Conservation (phyloP, 164 flowering plant species). For the Tetrastigma voinierianum region DNA sequence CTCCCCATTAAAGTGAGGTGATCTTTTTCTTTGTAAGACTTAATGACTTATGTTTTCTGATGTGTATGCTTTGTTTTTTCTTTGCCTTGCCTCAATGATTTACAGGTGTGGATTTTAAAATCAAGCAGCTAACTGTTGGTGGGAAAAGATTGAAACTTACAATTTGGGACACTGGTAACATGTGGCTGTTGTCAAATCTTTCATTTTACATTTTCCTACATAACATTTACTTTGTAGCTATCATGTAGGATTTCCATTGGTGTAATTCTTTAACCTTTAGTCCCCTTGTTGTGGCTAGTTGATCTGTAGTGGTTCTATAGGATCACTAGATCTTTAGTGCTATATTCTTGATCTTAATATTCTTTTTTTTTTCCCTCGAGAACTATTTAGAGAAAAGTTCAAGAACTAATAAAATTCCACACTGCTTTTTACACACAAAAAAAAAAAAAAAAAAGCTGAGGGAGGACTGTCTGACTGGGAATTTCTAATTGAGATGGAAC, state of each 20-base stretch:
- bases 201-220: not conserved
- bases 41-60: no score
- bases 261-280: no score
- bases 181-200: constrained; percentile 1
- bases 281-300: not conserved
- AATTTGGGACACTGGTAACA: constrained; percentile 93
- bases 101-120: constrained; percentile 90
- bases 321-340: not conserved
- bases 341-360: no score
- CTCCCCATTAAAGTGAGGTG: no score
- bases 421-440: no score
- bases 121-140: constrained; percentile 69
- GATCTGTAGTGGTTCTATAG: not conserved
- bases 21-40: no score
- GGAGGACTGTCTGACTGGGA: no score
- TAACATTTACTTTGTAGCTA: not conserved
- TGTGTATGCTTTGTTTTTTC: not conserved
- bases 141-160: constrained; percentile 87
- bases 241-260: not conserved
- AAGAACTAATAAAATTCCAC: no score
- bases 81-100: not conserved
- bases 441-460: no score
- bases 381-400: no score
- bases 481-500: no score
- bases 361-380: no score